Percentiles rank a stretch among this genome's conserved stretches.
phyloP scores from a whole-genome alignment of 2,329 filamentous ascomycete species.

The Aspergillus floridensis region DNA sequence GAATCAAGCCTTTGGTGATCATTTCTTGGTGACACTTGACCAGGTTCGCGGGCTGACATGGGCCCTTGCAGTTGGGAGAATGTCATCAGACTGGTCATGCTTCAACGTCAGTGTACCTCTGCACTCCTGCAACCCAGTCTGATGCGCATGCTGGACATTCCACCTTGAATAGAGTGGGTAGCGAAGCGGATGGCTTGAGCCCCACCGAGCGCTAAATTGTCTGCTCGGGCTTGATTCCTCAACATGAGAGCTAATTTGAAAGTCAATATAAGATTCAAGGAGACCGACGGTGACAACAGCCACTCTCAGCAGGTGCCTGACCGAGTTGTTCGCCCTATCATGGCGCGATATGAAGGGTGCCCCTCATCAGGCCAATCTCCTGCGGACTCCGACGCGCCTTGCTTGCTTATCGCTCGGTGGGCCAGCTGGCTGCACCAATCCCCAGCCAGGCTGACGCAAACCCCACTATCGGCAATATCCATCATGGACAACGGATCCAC shows the following conservation, averaged over 20 bases:
- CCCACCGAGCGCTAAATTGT: neutral
- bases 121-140: no score
- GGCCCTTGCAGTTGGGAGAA: neutral
- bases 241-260: neutral
- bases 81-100: neutral
- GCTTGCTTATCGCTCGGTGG: constrained; percentile 4
- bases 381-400: constrained; percentile 8
- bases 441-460: constrained; percentile 1
- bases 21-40: neutral
- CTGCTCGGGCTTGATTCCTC: neutral
- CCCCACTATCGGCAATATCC: constrained; percentile 6
- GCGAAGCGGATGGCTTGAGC: neutral
- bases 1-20: constrained; percentile 3
- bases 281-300: neutral
- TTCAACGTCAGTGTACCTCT: neutral
- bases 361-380: neutral
- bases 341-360: neutral
- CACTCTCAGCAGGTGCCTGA: neutral
- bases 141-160: no score
- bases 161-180: neutral
- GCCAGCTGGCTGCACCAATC: neutral
- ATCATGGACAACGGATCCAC: neutral
- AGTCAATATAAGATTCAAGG: neutral
- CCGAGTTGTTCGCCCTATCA: neutral
- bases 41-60: neutral